Evolutionary conservation across 331 rosid genomes (phyloP).

Genomic region (Prunus yedoensis): DNA sequence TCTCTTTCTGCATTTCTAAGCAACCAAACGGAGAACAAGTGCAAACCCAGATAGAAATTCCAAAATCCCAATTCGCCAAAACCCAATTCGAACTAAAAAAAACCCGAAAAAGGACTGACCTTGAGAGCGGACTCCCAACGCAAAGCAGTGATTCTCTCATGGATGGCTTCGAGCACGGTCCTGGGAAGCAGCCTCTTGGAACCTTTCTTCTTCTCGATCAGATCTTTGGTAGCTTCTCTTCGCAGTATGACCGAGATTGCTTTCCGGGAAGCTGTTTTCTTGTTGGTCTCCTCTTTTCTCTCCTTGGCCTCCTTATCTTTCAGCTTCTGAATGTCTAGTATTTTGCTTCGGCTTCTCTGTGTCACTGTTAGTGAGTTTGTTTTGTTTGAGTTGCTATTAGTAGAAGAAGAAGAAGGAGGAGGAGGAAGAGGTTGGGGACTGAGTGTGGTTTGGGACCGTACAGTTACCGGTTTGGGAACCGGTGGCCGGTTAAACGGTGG

Average conservation of each 20-base stretch:
- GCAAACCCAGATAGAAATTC: slow-evolving; percentile 2
- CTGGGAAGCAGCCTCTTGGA: slow-evolving; percentile 82
- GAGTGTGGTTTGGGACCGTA: not conserved
- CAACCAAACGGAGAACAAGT: not conserved
- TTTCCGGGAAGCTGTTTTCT: slow-evolving; percentile 73
- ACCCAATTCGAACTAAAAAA: not conserved
- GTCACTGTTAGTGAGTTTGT: slow-evolving; percentile 10
- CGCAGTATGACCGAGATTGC: slow-evolving; percentile 80
- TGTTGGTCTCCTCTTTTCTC: slow-evolving; percentile 69
- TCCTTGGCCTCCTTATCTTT: slow-evolving; percentile 55
- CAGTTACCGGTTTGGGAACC: not conserved
- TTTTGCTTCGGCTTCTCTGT: slow-evolving; percentile 31
- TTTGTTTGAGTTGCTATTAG: slow-evolving; percentile 13
- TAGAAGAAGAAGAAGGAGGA: slow-evolving; percentile 21
- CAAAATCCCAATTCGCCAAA: slow-evolving; percentile 5
- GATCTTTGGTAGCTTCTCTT: slow-evolving; percentile 83
- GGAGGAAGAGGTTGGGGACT: slow-evolving; percentile 1
- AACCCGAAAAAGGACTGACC: slow-evolving; percentile 28
- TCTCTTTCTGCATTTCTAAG: not conserved
- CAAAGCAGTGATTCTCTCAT: slow-evolving; percentile 71
- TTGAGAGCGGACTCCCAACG: slow-evolving; percentile 97
- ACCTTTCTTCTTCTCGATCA: slow-evolving; percentile 77
- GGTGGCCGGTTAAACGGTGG: slow-evolving; percentile 24
- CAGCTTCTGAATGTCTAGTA: slow-evolving; percentile 42
- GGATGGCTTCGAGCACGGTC: slow-evolving; percentile 83